These are phyloP conservation scores for Hypoxylon rickii DNA, from an alignment of 495 filamentous ascomycete genomes.

Conservation along the genomic window DNA sequence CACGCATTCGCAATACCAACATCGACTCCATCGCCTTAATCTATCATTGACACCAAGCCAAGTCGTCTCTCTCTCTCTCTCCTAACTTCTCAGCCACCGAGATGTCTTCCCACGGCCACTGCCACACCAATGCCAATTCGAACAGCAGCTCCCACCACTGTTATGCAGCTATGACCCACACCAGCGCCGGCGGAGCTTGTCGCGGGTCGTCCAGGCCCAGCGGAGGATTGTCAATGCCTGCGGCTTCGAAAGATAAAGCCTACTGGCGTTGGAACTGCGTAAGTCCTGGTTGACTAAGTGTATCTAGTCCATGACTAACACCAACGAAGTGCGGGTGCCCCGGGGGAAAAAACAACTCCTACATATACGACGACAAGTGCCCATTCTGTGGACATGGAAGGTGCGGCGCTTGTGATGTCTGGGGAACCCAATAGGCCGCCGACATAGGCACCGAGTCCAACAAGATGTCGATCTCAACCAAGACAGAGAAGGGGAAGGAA, in stretches of 20 bases:
- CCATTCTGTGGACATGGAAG: background rate
- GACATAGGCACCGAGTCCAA: background rate
- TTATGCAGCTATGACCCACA: background rate
- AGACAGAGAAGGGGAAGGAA: background rate
- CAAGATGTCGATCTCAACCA: background rate
- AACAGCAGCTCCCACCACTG: background rate
- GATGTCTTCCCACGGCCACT: background rate
- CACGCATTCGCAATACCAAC: too few relatives aligned
- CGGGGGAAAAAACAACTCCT: constrained; percentile 8
- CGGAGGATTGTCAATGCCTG: background rate
- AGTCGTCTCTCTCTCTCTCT: too few relatives aligned
- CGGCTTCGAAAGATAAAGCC: background rate
- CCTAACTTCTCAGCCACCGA: background rate
- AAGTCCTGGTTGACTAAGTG: background rate
- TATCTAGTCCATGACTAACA: constrained; percentile 5
- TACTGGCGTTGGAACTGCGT: constrained; percentile 26
- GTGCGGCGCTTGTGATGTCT: background rate
- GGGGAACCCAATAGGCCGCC: background rate
- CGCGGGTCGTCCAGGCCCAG: background rate
- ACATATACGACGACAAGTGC: background rate
- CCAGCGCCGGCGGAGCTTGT: background rate
- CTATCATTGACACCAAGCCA: background rate
- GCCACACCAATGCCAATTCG: background rate
- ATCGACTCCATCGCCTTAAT: too few relatives aligned
- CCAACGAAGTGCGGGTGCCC: constrained; percentile 7